Percentiles rank a stretch among this genome's conserved stretches.
Evolutionary conservation across 2,329 filamentous ascomycete species (phyloP).

Genomic region (Lomentospora prolificans): DNA sequence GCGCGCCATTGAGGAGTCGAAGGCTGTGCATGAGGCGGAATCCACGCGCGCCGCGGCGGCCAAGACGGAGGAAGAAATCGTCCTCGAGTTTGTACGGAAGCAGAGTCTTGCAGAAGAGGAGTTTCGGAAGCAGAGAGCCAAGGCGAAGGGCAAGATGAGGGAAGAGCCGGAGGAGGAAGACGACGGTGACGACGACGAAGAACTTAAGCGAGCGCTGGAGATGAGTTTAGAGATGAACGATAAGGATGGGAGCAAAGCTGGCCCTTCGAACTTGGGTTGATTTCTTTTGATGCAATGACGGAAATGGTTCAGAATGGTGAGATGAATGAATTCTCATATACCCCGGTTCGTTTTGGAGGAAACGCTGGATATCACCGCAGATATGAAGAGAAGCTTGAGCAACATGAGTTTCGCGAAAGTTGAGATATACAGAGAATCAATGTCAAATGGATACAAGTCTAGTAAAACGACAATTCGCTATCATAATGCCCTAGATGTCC

Average conservation of each 20-base stretch:
- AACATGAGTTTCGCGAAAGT: not conserved
- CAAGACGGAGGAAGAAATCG: conserved; percentile 59
- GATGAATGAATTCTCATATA: not conserved
- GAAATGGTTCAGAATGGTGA: too few relatives aligned
- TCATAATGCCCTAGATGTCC: not conserved
- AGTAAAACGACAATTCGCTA: not conserved
- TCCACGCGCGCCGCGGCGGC: conserved; percentile 29
- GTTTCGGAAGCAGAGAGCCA: conserved; percentile 19
- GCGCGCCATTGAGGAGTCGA: conserved; percentile 37
- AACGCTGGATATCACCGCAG: not conserved
- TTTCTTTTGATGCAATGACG: not conserved
- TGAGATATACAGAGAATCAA: not conserved
- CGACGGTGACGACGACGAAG: conserved; percentile 4
- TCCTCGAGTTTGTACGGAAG: conserved; percentile 68
- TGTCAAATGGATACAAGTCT: not conserved
- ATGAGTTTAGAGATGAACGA: conserved; percentile 2
- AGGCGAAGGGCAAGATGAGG: not conserved
- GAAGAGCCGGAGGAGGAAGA: not conserved
- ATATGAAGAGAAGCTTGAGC: not conserved
- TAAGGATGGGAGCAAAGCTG: not conserved
- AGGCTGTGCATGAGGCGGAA: conserved; percentile 32
- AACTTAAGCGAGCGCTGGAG: conserved; percentile 6
- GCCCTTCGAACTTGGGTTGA: conserved; percentile 3
- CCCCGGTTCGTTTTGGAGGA: not conserved
- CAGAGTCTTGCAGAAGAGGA: conserved; percentile 64